Percentiles rank a stretch among this genome's conserved stretches.
Conservation (phyloP, 75 land plant species). For the Sequoiadendron giganteum region DNA sequence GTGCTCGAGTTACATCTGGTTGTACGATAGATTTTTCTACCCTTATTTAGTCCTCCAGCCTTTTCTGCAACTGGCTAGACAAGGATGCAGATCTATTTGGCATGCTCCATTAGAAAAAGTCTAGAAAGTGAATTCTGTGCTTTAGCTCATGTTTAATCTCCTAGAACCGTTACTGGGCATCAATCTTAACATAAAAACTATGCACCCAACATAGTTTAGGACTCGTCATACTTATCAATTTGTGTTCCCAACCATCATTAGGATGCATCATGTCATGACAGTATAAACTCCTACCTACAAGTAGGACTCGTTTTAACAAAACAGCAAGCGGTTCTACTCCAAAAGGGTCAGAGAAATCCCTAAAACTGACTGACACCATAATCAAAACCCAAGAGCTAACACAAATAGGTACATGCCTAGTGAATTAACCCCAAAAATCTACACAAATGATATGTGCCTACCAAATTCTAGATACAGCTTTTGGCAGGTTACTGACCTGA, state of each 20-base stretch:
- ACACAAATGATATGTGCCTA: not conserved
- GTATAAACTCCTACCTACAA: not conserved
- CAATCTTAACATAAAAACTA: not conserved
- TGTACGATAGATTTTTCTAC: too few species aligned
- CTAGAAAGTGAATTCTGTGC: not conserved
- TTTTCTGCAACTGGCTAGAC: too few species aligned
- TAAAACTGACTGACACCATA: not conserved
- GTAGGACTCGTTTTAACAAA: not conserved
- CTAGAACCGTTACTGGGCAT: not conserved
- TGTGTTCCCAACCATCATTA: not conserved
- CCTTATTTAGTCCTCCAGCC: too few species aligned
- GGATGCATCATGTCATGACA: not conserved
- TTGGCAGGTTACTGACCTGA: not conserved
- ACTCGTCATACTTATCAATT: not conserved
- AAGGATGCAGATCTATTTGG: not conserved
- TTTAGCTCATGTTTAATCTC: not conserved
- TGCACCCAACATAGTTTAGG: not conserved
- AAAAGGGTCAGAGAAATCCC: not conserved
- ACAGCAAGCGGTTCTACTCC: not conserved
- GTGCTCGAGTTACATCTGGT: not conserved
- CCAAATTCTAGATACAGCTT: not conserved
- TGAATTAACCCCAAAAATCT: not conserved
- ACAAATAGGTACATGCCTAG: not conserved
- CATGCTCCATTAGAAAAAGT: not conserved
- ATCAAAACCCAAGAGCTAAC: not conserved